phyloP scores from a whole-genome alignment of 1,284 basidiomycete species.

The Agroathelia rolfsii region DNA sequence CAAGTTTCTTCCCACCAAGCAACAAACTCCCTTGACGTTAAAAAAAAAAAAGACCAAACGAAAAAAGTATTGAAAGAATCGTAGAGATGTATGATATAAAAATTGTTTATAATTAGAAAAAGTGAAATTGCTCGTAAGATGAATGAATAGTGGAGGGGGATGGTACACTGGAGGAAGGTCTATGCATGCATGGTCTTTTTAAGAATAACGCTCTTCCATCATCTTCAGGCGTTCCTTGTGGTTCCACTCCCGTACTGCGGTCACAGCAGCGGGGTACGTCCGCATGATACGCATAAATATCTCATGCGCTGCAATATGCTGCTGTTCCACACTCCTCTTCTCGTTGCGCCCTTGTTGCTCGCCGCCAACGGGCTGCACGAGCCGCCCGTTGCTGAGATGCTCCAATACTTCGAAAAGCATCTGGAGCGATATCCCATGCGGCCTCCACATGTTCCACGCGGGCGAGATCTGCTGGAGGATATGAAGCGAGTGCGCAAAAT shows the following conservation, averaged over 20 bases:
- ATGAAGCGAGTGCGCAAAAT: slow-evolving; percentile 47
- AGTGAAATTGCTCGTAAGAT: no score
- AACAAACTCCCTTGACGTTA: no score
- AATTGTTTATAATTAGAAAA: no score
- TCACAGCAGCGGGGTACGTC: slow-evolving; percentile 40
- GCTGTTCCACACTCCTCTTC: slow-evolving; percentile 16
- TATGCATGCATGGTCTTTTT: no score
- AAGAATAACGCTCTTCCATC: no score
- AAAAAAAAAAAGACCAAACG: no score
- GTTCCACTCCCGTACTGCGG: slow-evolving; percentile 30
- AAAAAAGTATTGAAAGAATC: no score
- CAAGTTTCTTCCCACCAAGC: no score
- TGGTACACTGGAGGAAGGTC: no score
- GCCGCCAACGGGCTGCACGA: slow-evolving; percentile 30
- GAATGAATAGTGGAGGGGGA: no score
- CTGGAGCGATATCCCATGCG: slow-evolving; percentile 41
- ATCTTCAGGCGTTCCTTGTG: slow-evolving; percentile 19
- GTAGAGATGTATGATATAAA: no score
- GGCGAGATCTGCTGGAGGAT: slow-evolving; percentile 54
- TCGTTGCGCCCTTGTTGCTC: slow-evolving; percentile 12
- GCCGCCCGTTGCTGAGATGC: slow-evolving; percentile 39
- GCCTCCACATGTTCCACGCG: slow-evolving; percentile 54
- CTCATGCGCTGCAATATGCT: slow-evolving; percentile 22
- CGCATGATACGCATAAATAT: slow-evolving; percentile 34
- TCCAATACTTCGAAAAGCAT: slow-evolving; percentile 35